Conservation (phyloP, 2,329 filamentous ascomycete genomes). For the Exophiala viscosa region DNA sequence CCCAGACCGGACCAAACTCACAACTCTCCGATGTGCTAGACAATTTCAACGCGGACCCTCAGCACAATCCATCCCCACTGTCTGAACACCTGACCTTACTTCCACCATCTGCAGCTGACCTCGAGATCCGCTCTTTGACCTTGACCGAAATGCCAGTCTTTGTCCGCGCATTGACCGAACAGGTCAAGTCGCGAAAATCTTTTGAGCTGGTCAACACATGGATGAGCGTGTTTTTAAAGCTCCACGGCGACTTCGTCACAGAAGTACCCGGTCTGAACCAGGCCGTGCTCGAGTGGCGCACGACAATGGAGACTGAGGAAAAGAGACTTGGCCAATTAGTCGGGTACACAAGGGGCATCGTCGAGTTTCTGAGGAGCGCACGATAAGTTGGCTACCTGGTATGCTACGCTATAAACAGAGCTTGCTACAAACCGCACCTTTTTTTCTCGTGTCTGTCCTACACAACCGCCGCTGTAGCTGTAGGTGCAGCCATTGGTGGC, state of each 20-base stretch:
- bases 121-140: conserved; percentile 82
- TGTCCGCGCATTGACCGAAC: conserved; percentile 70
- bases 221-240: conserved; percentile 88
- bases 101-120: conserved; percentile 78
- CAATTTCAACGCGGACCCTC: conserved; percentile 30
- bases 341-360: conserved; percentile 82
- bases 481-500: too few relatives aligned
- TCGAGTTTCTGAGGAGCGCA: conserved; percentile 69
- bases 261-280: conserved; percentile 37
- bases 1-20: conserved; percentile 5
- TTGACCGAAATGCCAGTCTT: conserved; percentile 74
- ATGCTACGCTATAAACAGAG: neutral
- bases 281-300: conserved; percentile 66
- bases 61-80: conserved; percentile 63
- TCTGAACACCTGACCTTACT: conserved; percentile 76
- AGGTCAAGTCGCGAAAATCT: conserved; percentile 65
- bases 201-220: conserved; percentile 94
- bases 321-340: conserved; percentile 70
- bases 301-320: conserved; percentile 67
- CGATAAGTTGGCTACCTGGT: conserved; percentile 31
- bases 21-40: conserved; percentile 5
- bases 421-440: neutral
- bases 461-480: too few relatives aligned
- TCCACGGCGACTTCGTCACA: conserved; percentile 64
- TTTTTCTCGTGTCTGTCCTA: too few relatives aligned